A percentile compares a stretch with the other conserved stretches of the same genome.
Conservation (phyloP, 345 rosid genomes). For the Angophora floribunda region DNA sequence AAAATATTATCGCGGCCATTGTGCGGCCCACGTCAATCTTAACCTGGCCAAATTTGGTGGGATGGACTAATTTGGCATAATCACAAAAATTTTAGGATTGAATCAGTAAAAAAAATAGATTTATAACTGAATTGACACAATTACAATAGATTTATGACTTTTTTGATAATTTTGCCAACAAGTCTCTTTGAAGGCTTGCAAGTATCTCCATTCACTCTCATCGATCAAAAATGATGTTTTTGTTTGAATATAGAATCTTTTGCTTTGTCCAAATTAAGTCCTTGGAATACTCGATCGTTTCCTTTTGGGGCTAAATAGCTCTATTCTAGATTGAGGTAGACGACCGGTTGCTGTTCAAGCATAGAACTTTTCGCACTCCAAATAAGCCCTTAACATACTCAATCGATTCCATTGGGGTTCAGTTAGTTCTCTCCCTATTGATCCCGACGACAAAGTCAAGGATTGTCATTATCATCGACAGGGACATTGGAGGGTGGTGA, state of each 20-base stretch:
- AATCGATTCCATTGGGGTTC: not conserved
- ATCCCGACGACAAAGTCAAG: not conserved
- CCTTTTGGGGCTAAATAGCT: not conserved
- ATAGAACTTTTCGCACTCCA: not conserved
- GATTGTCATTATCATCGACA: not conserved
- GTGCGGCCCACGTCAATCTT: too few species aligned
- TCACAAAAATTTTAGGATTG: too few species aligned
- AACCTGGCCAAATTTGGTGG: too few species aligned
- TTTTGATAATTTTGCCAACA: too few species aligned
- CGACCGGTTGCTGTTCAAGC: not conserved
- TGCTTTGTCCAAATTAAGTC: not conserved
- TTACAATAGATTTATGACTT: too few species aligned
- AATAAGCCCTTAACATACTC: not conserved
- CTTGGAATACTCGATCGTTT: not conserved
- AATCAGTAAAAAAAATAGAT: too few species aligned
- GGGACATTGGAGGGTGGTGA: not conserved
- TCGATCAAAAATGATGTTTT: not conserved
- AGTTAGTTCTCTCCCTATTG: not conserved
- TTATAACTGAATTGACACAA: too few species aligned
- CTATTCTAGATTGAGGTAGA: not conserved
- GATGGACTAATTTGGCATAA: too few species aligned
- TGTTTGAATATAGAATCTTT: fast-evolving
- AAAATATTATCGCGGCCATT: too few species aligned
- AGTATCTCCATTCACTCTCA: not conserved
- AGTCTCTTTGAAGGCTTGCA: fast-evolving